phyloP scores from a whole-genome alignment of 352 stramenopile genomes.

The Pythium oligandrum region DNA sequence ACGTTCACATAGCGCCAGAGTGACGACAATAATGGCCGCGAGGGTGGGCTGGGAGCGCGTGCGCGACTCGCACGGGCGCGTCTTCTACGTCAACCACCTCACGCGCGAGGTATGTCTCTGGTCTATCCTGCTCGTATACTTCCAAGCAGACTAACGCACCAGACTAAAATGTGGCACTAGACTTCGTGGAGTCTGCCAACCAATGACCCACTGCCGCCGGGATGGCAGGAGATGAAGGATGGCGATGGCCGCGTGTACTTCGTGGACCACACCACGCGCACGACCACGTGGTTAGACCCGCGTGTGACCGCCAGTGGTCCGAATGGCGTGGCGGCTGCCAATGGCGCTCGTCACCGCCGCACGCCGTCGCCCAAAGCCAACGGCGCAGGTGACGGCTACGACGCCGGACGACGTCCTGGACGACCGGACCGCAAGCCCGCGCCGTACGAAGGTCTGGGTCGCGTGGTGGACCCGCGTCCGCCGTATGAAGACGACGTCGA shows the following conservation, averaged over 20 bases:
- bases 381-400: no score
- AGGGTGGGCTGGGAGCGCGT: slow-evolving; percentile 61
- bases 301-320: slow-evolving; percentile 27
- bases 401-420: no score
- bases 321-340: slow-evolving; percentile 1
- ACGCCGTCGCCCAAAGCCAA: no score
- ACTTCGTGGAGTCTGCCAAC: slow-evolving; percentile 80
- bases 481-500: neutral
- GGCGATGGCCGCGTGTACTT: slow-evolving; percentile 74
- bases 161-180: slow-evolving; percentile 16
- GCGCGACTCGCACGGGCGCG: slow-evolving; percentile 71
- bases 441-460: slow-evolving; percentile 12
- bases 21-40: neutral
- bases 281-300: slow-evolving; percentile 79
- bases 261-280: slow-evolving; percentile 73
- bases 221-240: slow-evolving; percentile 81
- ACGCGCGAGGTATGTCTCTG: slow-evolving; percentile 64
- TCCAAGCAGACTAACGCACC: neutral
- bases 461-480: slow-evolving; percentile 1
- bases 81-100: slow-evolving; percentile 85
- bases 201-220: slow-evolving; percentile 52
- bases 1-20: no score
- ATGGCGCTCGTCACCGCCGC: neutral
- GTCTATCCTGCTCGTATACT: slow-evolving; percentile 2
- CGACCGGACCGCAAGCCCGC: neutral